Conservation (phyloP, 805 yeast species). For the Metschnikowia lunata region DNA sequence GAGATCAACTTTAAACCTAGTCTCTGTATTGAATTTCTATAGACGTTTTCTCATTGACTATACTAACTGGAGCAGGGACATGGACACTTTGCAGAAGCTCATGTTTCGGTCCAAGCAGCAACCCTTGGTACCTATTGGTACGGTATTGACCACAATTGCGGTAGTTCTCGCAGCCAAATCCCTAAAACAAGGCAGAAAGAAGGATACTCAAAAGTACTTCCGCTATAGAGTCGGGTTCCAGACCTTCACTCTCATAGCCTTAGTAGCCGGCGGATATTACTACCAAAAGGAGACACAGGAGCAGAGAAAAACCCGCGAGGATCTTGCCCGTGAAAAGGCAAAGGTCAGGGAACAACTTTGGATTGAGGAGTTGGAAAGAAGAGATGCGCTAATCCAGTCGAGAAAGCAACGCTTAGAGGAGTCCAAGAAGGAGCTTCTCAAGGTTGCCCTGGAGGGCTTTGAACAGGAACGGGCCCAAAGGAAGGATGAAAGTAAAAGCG, state of each 20-base stretch:
- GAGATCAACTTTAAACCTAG: not conserved
- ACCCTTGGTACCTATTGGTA: conserved; percentile 85
- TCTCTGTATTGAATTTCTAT: too few relatives aligned
- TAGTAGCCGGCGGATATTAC: conserved; percentile 72
- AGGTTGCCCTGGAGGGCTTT: conserved; percentile 35
- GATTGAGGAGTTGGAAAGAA: conserved; percentile 86
- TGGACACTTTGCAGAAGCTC: conserved; percentile 51
- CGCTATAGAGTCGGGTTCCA: conserved; percentile 88
- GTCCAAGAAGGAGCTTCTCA: conserved; percentile 37
- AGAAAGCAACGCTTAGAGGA: conserved; percentile 65
- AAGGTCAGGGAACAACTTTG: conserved; percentile 79
- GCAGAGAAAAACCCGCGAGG: conserved; percentile 49
- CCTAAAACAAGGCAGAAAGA: conserved; percentile 64
- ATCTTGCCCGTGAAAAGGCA: conserved; percentile 69
- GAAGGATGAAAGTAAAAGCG: not conserved
- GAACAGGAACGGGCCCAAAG: conserved; percentile 17
- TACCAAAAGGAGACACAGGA: conserved; percentile 51
- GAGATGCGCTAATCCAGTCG: conserved; percentile 68
- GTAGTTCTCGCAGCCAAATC: conserved; percentile 75
- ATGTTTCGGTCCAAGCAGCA: conserved; percentile 69
- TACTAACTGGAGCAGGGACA: conserved; percentile 20
- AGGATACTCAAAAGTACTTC: conserved; percentile 80
- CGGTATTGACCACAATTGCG: conserved; percentile 74
- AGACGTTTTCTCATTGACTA: conserved; percentile 11
- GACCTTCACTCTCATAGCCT: conserved; percentile 75